Conservation (phyloP, 352 stramenopile genomes). For the Pythium vanterpoolii region DNA sequence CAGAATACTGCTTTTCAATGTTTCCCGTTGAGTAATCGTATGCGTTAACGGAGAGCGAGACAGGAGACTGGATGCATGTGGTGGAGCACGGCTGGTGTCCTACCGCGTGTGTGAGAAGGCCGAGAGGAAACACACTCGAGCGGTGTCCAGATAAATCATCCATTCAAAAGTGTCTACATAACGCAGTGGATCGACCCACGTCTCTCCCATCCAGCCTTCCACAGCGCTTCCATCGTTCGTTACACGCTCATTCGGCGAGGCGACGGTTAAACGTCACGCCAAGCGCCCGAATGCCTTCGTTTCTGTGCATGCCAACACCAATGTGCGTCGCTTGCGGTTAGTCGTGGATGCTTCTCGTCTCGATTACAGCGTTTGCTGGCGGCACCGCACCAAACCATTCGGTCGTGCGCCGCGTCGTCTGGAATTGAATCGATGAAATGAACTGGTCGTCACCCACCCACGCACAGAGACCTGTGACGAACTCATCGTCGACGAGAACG, state of each 20-base stretch:
- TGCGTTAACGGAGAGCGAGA: too few relatives aligned
- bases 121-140: too few relatives aligned
- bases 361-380: not conserved
- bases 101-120: too few relatives aligned
- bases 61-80: too few relatives aligned
- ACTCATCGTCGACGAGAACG: not conserved
- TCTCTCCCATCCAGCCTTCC: not conserved
- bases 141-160: too few relatives aligned
- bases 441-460: not conserved
- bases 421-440: not conserved
- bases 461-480: not conserved
- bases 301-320: not conserved
- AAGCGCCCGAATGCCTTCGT: not conserved
- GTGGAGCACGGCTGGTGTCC: too few relatives aligned
- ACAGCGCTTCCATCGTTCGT: not conserved
- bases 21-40: too few relatives aligned
- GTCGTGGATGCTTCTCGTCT: not conserved
- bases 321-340: constrained; percentile 1
- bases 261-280: constrained; percentile 2
- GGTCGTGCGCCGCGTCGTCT: constrained; percentile 5
- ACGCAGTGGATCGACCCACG: too few relatives aligned
- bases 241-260: not conserved
- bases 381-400: constrained; percentile 6
- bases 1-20: not conserved
- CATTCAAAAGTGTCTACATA: too few relatives aligned